Conservation (phyloP, 352 stramenopile genomes). For the Phytopythium delawarense region DNA sequence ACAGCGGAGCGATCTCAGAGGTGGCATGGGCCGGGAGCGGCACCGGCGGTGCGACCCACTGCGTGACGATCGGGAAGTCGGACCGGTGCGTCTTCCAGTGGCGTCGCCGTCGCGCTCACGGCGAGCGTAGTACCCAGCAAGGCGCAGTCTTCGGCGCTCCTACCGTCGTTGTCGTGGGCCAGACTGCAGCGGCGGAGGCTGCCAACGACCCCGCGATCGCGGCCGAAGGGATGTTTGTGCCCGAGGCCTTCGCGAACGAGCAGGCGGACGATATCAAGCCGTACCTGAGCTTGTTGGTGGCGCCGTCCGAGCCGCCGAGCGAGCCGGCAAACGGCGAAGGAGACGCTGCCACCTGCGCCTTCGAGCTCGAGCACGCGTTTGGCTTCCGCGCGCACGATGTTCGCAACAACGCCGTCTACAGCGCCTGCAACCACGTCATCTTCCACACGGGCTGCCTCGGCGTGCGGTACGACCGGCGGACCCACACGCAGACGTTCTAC, state of each 20-base stretch:
- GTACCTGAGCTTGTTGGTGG: conserved; percentile 59
- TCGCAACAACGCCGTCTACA: conserved; percentile 56
- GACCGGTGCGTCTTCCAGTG: conserved; percentile 75
- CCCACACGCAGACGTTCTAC: conserved; percentile 70
- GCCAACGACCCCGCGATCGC: conserved; percentile 47
- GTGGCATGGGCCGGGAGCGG: conserved; percentile 40
- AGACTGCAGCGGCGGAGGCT: not conserved
- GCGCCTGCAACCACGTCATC: conserved; percentile 62
- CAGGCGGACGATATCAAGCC: conserved; percentile 50
- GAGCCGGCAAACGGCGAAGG: conserved; percentile 41
- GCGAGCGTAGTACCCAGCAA: conserved; percentile 5
- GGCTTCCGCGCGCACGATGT: conserved; percentile 53
- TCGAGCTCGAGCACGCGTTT: conserved; percentile 71
- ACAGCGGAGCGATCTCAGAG: conserved; percentile 45
- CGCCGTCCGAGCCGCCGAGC: conserved; percentile 27
- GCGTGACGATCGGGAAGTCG: conserved; percentile 45
- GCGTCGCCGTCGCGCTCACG: conserved; percentile 35
- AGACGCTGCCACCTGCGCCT: conserved; percentile 21
- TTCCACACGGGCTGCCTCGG: conserved; percentile 56
- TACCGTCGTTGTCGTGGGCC: not conserved
- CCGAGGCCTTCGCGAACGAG: conserved; percentile 50
- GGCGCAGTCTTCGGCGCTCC: not conserved
- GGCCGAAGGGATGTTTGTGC: conserved; percentile 48
- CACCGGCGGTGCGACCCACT: conserved; percentile 24
- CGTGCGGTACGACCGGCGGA: conserved; percentile 69